Conservation (phyloP, 768 basidiomycete genomes). For the Suillus weaverae region DNA sequence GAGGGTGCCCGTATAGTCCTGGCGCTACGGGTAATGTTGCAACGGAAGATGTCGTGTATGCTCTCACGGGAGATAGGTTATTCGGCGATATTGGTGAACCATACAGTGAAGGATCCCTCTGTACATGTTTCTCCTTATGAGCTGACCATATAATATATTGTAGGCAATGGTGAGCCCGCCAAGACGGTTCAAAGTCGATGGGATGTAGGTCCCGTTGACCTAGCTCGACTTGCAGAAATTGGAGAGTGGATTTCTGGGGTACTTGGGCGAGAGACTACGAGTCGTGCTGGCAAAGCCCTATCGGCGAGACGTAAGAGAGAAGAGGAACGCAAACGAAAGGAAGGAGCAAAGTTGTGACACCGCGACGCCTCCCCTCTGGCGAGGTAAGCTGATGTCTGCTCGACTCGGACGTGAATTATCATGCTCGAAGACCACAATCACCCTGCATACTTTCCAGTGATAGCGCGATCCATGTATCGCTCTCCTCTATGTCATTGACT, state of each 20-base stretch:
- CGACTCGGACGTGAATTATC: neutral
- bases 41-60: slow-evolving; percentile 90
- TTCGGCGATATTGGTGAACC: slow-evolving; percentile 45
- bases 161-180: neutral
- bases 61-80: slow-evolving; percentile 64
- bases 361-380: neutral
- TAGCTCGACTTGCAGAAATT: slow-evolving; percentile 69
- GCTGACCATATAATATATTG: neutral
- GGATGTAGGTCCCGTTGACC: slow-evolving; percentile 46
- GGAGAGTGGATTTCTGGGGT: slow-evolving; percentile 81
- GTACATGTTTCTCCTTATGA: neutral
- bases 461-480: neutral
- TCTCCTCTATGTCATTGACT: neutral
- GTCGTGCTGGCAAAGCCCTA: slow-evolving; percentile 75
- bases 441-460: neutral
- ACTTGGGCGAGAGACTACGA: slow-evolving; percentile 68
- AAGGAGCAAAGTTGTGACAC: slow-evolving; percentile 1
- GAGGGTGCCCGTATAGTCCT: slow-evolving; percentile 95
- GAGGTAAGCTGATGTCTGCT: neutral
- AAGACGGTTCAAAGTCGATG: slow-evolving; percentile 14
- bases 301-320: slow-evolving; percentile 49
- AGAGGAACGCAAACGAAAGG: neutral
- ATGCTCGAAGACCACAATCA: neutral
- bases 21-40: slow-evolving; percentile 95
- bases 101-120: slow-evolving; percentile 4